Percentiles rank a stretch among this genome's conserved stretches.
These are phyloP conservation scores for Populus davidiana DNA, from an alignment of 345 rosid species.

Conservation along the genomic window DNA sequence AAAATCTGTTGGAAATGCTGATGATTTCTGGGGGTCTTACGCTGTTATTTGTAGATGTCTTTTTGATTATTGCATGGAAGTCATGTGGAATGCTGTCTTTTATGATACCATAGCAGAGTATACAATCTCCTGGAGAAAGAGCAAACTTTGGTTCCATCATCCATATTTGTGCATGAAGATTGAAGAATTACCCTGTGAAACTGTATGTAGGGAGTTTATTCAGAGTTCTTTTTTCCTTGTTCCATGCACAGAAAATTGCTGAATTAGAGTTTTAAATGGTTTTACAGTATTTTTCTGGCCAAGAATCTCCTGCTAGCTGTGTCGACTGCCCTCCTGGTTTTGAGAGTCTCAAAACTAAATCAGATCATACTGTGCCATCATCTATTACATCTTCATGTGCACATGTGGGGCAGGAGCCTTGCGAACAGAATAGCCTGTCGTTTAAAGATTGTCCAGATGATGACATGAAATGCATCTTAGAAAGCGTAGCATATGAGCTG, in stretches of 20 bases:
- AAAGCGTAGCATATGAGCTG: conserved; percentile 60
- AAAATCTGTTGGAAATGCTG: conserved; percentile 75
- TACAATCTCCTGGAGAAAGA: conserved; percentile 61
- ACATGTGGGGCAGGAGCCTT: conserved; percentile 20
- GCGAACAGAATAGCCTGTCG: conserved; percentile 22
- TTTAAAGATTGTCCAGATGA: conserved; percentile 18
- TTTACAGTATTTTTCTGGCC: conserved; percentile 38
- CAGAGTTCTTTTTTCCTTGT: neutral
- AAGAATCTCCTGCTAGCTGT: conserved; percentile 34
- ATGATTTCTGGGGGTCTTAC: conserved; percentile 58
- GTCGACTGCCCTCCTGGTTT: conserved; percentile 45
- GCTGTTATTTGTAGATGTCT: conserved; percentile 59
- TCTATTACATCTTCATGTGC: conserved; percentile 15
- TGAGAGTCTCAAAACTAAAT: conserved; percentile 30
- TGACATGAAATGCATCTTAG: conserved; percentile 39
- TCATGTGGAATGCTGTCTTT: conserved; percentile 85
- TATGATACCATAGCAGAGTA: conserved; percentile 56
- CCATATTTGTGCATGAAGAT: conserved; percentile 23
- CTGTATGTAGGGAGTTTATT: conserved; percentile 28
- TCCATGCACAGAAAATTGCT: neutral
- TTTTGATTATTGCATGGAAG: conserved; percentile 65
- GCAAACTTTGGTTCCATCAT: conserved; percentile 58
- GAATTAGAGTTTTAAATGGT: conserved; percentile 21
- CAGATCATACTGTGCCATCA: conserved; percentile 20
- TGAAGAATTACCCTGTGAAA: conserved; percentile 28